Evolutionary conservation across 768 basidiomycete species (phyloP).

Genomic region (Naganishia friedmannii): DNA sequence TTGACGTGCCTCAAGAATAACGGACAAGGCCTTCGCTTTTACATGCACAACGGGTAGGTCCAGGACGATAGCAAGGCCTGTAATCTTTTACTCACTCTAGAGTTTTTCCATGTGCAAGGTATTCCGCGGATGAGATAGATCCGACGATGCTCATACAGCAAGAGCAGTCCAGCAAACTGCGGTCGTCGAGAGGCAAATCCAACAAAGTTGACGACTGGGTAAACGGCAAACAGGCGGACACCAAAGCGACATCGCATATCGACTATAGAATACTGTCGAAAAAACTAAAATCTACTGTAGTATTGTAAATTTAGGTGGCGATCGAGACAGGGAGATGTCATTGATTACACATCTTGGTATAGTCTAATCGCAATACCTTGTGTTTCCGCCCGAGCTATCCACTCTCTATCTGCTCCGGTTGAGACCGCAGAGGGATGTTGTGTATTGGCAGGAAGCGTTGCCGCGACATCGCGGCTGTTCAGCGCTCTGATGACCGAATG

Average conservation of each 20-base stretch:
- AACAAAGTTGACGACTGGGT: neutral
- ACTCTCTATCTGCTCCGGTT: neutral
- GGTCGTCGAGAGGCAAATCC: neutral
- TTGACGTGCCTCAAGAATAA: conserved; percentile 15
- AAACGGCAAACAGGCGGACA: neutral
- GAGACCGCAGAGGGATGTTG: neutral
- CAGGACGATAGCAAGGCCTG: neutral
- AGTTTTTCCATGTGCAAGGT: neutral
- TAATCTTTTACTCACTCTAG: neutral
- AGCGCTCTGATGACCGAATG: neutral
- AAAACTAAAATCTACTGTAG: neutral
- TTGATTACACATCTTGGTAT: neutral
- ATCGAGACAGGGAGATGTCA: neutral
- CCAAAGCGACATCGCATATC: conserved; percentile 10
- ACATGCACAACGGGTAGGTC: conserved; percentile 18
- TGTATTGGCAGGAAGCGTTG: neutral
- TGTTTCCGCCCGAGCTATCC: conserved; percentile 2
- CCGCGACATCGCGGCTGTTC: neutral
- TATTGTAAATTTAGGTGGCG: neutral
- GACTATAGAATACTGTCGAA: conserved; percentile 20
- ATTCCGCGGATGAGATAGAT: conserved; percentile 13
- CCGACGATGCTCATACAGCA: conserved; percentile 7
- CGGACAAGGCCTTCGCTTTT: conserved; percentile 5
- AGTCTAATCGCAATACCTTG: conserved; percentile 19
- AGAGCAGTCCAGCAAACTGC: conserved; percentile 11